A percentile compares a stretch with the other conserved stretches of the same genome.
phyloP scores from a whole-genome alignment of 2,329 filamentous ascomycete species.

The Teratosphaeria pseudoeucalypti region DNA sequence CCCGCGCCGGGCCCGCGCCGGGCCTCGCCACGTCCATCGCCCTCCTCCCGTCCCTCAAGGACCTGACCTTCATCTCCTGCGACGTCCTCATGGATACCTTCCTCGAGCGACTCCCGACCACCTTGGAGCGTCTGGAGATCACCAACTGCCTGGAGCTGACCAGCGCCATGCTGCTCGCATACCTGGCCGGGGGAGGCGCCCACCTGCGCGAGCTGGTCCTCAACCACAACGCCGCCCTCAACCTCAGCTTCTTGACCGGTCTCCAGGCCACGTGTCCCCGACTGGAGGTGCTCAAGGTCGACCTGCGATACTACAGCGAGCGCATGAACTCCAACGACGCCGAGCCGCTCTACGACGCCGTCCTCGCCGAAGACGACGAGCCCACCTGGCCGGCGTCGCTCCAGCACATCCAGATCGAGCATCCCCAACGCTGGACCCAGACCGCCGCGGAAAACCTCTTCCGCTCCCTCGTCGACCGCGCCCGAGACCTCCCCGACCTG shows the following conservation, averaged over 20 bases:
- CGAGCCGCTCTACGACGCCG: constrained; percentile 61
- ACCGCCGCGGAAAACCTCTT: constrained; percentile 68
- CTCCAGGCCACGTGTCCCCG: constrained; percentile 59
- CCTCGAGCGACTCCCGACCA: constrained; percentile 56
- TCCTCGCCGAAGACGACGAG: constrained; percentile 52
- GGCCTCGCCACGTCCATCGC: constrained; percentile 38
- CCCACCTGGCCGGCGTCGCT: constrained; percentile 71
- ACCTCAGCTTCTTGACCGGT: constrained; percentile 60
- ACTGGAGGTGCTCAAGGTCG: constrained; percentile 62
- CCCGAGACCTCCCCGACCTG: constrained; percentile 54
- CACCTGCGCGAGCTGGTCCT: constrained; percentile 59
- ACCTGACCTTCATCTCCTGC: constrained; percentile 65
- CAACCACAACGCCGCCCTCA: constrained; percentile 69
- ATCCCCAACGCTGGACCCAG: constrained; percentile 64
- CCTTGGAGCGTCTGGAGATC: constrained; percentile 58
- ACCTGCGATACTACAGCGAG: constrained; percentile 66
- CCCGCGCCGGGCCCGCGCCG: constrained; percentile 1
- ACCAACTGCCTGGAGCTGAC: constrained; percentile 69
- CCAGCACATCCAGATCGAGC: constrained; percentile 60
- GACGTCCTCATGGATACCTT: constrained; percentile 59
- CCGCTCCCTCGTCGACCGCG: constrained; percentile 63
- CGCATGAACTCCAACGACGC: constrained; percentile 59
- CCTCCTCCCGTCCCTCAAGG: constrained; percentile 53
- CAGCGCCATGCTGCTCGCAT: constrained; percentile 54
- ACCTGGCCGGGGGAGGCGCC: constrained; percentile 56